Conservation (phyloP, 2,329 filamentous ascomycete genomes). For the Meredithiella fracta region DNA sequence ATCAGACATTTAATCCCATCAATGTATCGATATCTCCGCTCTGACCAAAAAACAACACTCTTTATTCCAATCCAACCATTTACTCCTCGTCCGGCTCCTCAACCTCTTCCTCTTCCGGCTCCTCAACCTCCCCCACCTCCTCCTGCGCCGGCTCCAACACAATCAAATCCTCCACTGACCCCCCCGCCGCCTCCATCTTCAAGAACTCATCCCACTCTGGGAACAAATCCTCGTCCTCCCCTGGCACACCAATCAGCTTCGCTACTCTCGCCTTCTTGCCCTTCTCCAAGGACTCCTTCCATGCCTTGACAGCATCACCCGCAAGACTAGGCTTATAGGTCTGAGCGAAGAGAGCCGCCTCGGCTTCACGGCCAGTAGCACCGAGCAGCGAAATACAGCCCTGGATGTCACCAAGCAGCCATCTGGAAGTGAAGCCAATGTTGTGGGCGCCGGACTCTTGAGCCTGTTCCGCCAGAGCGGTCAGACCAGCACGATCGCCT, state of each 20-base stretch:
- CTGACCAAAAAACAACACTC: slow-evolving; percentile 1
- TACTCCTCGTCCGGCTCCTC: slow-evolving; percentile 2
- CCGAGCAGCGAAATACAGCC: slow-evolving; percentile 66
- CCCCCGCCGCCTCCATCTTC: slow-evolving; percentile 57
- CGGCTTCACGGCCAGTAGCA: slow-evolving; percentile 62
- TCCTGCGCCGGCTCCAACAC: slow-evolving; percentile 34
- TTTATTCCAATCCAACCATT: neutral
- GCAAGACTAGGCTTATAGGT: slow-evolving; percentile 82
- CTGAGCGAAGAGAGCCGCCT: slow-evolving; percentile 82
- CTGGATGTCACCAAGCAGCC: slow-evolving; percentile 70
- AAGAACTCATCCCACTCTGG: slow-evolving; percentile 93
- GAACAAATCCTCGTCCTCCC: slow-evolving; percentile 74
- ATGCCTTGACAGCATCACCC: slow-evolving; percentile 49
- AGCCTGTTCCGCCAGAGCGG: slow-evolving; percentile 56
- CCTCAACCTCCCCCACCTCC: slow-evolving; percentile 16
- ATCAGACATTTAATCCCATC: neutral
- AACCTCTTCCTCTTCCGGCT: slow-evolving; percentile 1
- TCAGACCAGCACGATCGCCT: slow-evolving; percentile 58
- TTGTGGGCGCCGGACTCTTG: slow-evolving; percentile 69
- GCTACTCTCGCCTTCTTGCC: slow-evolving; percentile 71
- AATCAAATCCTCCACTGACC: slow-evolving; percentile 18
- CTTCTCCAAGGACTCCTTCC: slow-evolving; percentile 75
- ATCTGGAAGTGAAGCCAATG: slow-evolving; percentile 77
- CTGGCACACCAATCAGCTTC: slow-evolving; percentile 67
- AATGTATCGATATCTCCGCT: neutral